Conservation (phyloP, 805 yeast species). For the Wickerhamiella spandovensis region DNA sequence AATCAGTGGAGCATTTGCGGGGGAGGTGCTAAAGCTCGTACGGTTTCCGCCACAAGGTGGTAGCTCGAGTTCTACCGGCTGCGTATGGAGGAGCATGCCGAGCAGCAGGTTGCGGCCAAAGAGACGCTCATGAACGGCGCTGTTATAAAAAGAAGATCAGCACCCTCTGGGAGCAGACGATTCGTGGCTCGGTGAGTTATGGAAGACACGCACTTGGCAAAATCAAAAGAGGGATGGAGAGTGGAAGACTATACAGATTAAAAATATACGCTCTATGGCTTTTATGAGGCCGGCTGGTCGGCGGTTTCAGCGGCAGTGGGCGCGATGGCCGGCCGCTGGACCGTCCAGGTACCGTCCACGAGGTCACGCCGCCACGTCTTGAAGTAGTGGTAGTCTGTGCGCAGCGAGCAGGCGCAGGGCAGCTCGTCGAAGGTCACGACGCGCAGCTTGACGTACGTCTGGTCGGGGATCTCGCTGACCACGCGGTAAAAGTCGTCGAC, state of each 20-base stretch:
- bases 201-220: no score
- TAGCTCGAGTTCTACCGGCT: constrained; percentile 78
- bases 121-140: constrained; percentile 82
- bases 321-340: not conserved
- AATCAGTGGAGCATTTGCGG: no score
- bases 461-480: constrained; percentile 61
- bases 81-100: constrained; percentile 73
- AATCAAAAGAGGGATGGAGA: no score
- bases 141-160: no score
- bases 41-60: no score
- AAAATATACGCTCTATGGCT: no score
- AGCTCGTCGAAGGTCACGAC: constrained; percentile 74
- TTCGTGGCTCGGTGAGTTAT: no score
- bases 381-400: constrained; percentile 81
- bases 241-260: no score
- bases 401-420: constrained; percentile 73
- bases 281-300: not conserved
- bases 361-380: constrained; percentile 17
- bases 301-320: not conserved
- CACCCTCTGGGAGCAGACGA: no score
- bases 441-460: constrained; percentile 68
- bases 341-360: constrained; percentile 9
- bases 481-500: constrained; percentile 52
- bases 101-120: constrained; percentile 57
- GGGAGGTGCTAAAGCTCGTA: no score